Percentiles rank a stretch among this genome's conserved stretches.
Evolutionary conservation across 139 green algal genomes (phyloP).

Genomic region (Volvox africanus): DNA sequence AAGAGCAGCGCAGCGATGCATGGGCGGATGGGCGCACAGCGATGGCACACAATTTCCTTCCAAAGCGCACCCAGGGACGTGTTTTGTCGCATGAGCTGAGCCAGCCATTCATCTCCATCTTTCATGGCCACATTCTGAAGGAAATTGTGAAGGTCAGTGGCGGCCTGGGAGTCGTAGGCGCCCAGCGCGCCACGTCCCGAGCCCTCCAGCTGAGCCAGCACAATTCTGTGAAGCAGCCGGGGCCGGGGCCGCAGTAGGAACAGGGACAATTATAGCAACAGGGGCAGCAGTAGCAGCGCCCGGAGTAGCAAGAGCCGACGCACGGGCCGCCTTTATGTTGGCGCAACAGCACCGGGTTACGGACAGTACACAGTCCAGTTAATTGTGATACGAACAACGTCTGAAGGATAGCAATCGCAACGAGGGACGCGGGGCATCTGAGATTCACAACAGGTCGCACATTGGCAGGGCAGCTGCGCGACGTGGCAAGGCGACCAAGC

Average conservation of each 20-base stretch:
- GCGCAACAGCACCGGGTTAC: too few species aligned
- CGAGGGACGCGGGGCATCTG: too few species aligned
- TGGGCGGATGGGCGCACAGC: neutral
- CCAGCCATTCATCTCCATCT: conserved; percentile 69
- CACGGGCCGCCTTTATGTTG: too few species aligned
- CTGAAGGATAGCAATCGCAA: too few species aligned
- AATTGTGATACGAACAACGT: too few species aligned
- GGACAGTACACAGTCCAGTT: too few species aligned
- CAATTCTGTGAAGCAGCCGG: conserved; percentile 51
- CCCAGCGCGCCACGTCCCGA: conserved; percentile 69
- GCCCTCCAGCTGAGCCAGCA: conserved; percentile 85
- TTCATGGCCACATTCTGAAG: conserved; percentile 57
- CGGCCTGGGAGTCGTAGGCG: conserved; percentile 63
- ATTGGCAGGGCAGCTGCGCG: too few species aligned
- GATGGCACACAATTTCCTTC: neutral
- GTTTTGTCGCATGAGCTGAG: conserved; percentile 63
- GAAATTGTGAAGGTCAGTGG: conserved; percentile 37
- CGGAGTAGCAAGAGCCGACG: too few species aligned
- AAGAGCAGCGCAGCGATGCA: neutral
- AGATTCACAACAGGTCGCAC: too few species aligned
- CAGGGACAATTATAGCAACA: neutral
- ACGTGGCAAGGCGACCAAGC: too few species aligned
- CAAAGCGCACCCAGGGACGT: conserved; percentile 56
- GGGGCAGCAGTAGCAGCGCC: too few species aligned
- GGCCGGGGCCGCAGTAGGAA: neutral